These are phyloP conservation scores for Yamadazyma diddensiae DNA, from an alignment of 1,139 yeast species.

Conservation along the genomic window DNA sequence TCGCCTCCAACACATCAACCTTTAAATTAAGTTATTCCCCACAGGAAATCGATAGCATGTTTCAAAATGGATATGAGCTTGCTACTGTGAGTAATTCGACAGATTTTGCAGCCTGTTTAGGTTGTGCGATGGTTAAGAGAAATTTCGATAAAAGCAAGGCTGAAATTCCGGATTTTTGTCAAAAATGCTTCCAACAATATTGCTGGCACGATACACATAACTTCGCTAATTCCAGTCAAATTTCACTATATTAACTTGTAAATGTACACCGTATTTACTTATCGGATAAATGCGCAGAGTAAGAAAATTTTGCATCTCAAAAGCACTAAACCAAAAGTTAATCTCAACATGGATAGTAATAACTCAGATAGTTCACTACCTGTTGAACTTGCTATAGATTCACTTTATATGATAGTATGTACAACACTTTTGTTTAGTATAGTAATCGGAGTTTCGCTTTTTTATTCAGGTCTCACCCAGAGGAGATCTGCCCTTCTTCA, in stretches of 20 bases:
- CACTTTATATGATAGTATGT: constrained; percentile 39
- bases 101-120: constrained; percentile 49
- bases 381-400: constrained; percentile 26
- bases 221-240: too few species aligned
- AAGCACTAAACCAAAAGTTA: not conserved
- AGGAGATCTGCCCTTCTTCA: constrained; percentile 55
- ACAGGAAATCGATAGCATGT: constrained; percentile 41
- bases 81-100: constrained; percentile 47
- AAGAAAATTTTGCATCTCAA: constrained; percentile 1
- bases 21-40: constrained; percentile 51
- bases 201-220: constrained; percentile 17
- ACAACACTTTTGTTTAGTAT: constrained; percentile 32
- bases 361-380: constrained; percentile 4
- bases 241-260: too few species aligned
- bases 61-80: constrained; percentile 50
- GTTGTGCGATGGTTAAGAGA: constrained; percentile 59
- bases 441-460: constrained; percentile 45
- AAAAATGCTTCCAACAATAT: constrained; percentile 19
- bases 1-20: constrained; percentile 55
- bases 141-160: constrained; percentile 42
- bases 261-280: too few species aligned
- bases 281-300: not conserved
- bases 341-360: too few species aligned
- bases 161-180: constrained; percentile 19
- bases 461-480: constrained; percentile 59